A percentile compares a stretch with the other conserved stretches of the same genome.
phyloP scores from a whole-genome alignment of 306 rosid species.

The Glycine tomentella region DNA sequence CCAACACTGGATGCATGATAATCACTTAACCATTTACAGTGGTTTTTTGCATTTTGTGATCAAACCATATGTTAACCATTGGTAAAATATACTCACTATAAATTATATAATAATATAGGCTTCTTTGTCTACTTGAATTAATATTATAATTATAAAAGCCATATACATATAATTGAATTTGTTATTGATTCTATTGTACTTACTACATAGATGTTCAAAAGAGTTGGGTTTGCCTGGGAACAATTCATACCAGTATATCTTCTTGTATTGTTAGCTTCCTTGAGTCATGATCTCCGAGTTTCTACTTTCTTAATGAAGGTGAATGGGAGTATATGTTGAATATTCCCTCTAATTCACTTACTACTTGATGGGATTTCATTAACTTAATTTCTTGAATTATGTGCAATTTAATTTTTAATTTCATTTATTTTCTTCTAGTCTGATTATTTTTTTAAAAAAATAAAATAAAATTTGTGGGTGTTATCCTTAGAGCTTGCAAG shows the following conservation, averaged over 20 bases:
- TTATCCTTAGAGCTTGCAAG: slow-evolving; percentile 78
- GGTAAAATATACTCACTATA: too few relatives aligned
- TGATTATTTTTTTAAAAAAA: background rate
- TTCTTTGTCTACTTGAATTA: too few relatives aligned
- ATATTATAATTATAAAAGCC: too few relatives aligned
- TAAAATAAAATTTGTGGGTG: slow-evolving; percentile 12
- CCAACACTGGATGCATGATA: slow-evolving; percentile 8
- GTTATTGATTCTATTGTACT: background rate
- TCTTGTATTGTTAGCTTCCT: background rate
- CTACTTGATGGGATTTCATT: slow-evolving; percentile 14
- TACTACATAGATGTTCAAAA: background rate
- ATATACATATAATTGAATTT: background rate
- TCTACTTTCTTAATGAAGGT: slow-evolving; percentile 5
- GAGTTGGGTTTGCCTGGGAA: slow-evolving; percentile 29
- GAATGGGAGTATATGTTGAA: background rate
- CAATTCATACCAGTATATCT: background rate
- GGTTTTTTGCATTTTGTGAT: slow-evolving; percentile 3
- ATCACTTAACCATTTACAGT: background rate
- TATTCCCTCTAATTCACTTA: background rate
- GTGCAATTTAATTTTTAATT: slow-evolving; percentile 4
- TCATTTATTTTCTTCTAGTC: slow-evolving; percentile 14
- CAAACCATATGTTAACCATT: too few relatives aligned
- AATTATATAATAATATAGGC: too few relatives aligned
- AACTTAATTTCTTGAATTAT: slow-evolving; percentile 12
- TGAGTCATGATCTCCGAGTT: background rate